Base-by-base conservation (phyloP, 75 land plant genomes). In the Adiantum capillusveneris region DNA sequence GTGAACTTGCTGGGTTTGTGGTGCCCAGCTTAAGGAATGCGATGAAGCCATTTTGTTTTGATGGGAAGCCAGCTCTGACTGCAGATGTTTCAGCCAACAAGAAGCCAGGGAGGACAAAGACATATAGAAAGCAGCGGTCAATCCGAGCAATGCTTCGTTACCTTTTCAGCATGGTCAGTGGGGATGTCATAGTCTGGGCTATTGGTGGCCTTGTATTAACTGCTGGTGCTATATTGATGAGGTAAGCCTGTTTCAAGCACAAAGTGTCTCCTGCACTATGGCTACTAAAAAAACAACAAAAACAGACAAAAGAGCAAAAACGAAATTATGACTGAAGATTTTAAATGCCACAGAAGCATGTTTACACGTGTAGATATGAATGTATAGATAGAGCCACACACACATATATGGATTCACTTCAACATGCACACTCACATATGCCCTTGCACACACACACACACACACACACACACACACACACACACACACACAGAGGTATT, bases 201-300 rank as follows among this genome's bases (percentile, higher is more conserved):
- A 73, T 90, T 37, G 96, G 90, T 54, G 90, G 91, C 21, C 62
- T 90, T 67, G 90, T 90, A 45, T 82, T 90, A 25, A 83, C 91
- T 17, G 96, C 91, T 17, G 87, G 87, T 2, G 61, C 85, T 31
- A 26, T 79, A 22, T 74, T 73, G 54, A 21, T 69, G 22, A 86
- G 91, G 96, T 90, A 6, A 54, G 55, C 25, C 25, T 9, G 3
- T 34, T 34, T 34, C 9, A 34, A 34, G 37, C n/a, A n/a, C n/a
- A n/a, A n/a, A n/a, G n/a, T n/a, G n/a, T n/a, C n/a, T n/a, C n/a
- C n/a, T n/a, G n/a, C n/a, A n/a, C n/a, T n/a, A n/a, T n/a, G n/a
- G n/a, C n/a, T n/a, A n/a, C n/a, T n/a, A n/a, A n/a, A n/a, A n/a
- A n/a, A n/a, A n/a, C n/a, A n/a, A n/a, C n/a, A n/a, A n/a, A n/a